Evolutionary conservation across 352 stramenopile genomes (phyloP).

Genomic region (Globisporangium paddicum): DNA sequence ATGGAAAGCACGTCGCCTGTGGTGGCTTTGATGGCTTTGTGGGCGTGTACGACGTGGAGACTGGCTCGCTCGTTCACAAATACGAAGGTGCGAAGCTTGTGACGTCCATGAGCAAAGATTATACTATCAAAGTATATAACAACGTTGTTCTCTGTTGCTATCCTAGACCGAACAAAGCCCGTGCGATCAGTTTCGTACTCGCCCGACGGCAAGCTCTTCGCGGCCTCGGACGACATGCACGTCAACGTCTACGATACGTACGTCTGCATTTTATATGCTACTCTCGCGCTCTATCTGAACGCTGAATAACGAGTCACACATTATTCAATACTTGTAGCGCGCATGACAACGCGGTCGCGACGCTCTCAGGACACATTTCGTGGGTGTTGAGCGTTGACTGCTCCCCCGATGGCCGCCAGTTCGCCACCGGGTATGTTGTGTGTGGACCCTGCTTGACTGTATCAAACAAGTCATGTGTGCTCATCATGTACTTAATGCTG

Average conservation of each 20-base stretch:
- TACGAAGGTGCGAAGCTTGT: constrained; percentile 54
- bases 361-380: constrained; percentile 85
- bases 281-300: neutral
- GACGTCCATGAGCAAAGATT: too few relatives aligned
- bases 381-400: constrained; percentile 87
- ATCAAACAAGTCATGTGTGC: too few relatives aligned
- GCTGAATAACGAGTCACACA: neutral
- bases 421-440: constrained; percentile 77
- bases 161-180: constrained; percentile 82
- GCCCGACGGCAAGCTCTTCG: constrained; percentile 82
- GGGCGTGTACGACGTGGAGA: constrained; percentile 83
- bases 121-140: neutral
- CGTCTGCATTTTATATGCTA: constrained; percentile 17
- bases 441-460: too few relatives aligned
- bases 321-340: constrained; percentile 23
- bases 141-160: neutral
- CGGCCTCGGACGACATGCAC: constrained; percentile 89
- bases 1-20: constrained; percentile 81
- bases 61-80: constrained; percentile 72
- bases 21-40: constrained; percentile 81
- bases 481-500: neutral
- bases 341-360: constrained; percentile 73
- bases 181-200: constrained; percentile 85
- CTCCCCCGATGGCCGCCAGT: constrained; percentile 78
- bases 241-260: constrained; percentile 92